phyloP scores from a whole-genome alignment of 495 filamentous ascomycete genomes.

The Penicillium soppii region DNA sequence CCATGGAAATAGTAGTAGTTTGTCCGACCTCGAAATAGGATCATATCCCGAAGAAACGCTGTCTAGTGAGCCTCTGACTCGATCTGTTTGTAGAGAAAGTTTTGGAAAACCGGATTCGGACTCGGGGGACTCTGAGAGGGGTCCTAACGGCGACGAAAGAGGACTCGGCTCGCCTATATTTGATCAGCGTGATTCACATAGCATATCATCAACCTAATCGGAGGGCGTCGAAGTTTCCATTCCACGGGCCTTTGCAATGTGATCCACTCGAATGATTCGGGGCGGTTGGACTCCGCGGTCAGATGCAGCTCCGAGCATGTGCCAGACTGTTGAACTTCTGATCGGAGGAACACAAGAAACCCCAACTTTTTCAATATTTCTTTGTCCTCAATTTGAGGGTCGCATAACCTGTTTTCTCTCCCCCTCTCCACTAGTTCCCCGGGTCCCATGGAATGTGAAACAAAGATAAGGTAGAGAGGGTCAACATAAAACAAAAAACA shows the following conservation, averaged over 20 bases:
- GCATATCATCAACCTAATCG: conserved; percentile 10
- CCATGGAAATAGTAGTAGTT: conserved; percentile 28
- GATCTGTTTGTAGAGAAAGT: conserved; percentile 46
- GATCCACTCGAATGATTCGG: conserved; percentile 7
- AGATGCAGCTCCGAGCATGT: conserved; percentile 18
- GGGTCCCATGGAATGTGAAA: conserved; percentile 22
- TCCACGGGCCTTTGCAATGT: conserved; percentile 8
- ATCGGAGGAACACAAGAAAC: neutral
- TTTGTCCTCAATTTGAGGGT: neutral
- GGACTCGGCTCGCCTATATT: conserved; percentile 46
- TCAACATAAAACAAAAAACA: conserved; percentile 9
- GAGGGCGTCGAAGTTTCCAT: conserved; percentile 1
- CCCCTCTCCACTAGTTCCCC: neutral
- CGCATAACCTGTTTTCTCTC: neutral
- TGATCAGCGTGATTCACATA: conserved; percentile 21
- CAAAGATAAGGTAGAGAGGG: conserved; percentile 10
- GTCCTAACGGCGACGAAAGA: conserved; percentile 45
- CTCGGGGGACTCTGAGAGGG: conserved; percentile 44
- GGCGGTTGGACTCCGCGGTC: conserved; percentile 15
- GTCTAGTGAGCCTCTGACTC: conserved; percentile 43
- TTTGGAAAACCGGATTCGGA: conserved; percentile 54
- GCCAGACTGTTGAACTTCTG: neutral
- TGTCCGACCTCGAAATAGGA: conserved; percentile 40
- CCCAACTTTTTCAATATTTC: neutral
- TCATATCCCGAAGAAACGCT: conserved; percentile 44